Conservation (phyloP, 345 rosid genomes). For the Adansonia digitata region DNA sequence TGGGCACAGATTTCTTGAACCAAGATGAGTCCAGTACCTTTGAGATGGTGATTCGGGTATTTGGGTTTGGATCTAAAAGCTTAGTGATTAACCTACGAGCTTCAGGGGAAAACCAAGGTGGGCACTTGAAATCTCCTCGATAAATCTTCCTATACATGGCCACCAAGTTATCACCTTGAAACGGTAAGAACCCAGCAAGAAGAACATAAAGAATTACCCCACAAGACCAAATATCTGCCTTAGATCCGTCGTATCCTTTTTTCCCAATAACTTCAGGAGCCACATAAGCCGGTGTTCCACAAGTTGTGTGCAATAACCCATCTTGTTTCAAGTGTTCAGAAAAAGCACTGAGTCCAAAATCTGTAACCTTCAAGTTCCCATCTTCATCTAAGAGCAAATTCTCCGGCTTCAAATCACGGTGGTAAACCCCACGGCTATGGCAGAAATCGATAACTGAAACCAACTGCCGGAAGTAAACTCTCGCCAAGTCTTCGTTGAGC, state of each 20-base stretch:
- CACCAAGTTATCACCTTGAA: constrained; percentile 75
- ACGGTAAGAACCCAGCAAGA: constrained; percentile 83
- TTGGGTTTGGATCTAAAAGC: constrained; percentile 89
- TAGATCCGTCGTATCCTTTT: constrained; percentile 88
- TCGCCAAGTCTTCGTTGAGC: constrained; percentile 62
- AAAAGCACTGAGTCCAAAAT: constrained; percentile 82
- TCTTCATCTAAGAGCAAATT: constrained; percentile 73
- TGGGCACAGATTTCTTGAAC: constrained; percentile 56
- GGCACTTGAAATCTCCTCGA: constrained; percentile 86
- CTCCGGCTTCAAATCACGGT: constrained; percentile 87
- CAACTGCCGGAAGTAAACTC: constrained; percentile 74
- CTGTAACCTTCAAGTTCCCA: constrained; percentile 76
- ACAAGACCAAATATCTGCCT: constrained; percentile 92
- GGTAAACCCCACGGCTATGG: constrained; percentile 89
- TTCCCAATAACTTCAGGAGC: constrained; percentile 86
- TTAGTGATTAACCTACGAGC: constrained; percentile 63
- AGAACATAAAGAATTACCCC: constrained; percentile 87
- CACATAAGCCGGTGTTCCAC: constrained; percentile 91
- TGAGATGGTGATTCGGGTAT: constrained; percentile 39
- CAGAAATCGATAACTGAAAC: constrained; percentile 88
- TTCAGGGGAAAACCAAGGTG: constrained; percentile 81
- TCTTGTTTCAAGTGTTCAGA: constrained; percentile 73
- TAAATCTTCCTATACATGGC: constrained; percentile 81
- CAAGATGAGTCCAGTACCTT: constrained; percentile 75
- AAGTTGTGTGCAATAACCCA: constrained; percentile 73